Percentiles rank a stretch among this genome's conserved stretches.
phyloP scores from a whole-genome alignment of 805 yeast genomes.

The Wickerhamomyces mucosus region DNA sequence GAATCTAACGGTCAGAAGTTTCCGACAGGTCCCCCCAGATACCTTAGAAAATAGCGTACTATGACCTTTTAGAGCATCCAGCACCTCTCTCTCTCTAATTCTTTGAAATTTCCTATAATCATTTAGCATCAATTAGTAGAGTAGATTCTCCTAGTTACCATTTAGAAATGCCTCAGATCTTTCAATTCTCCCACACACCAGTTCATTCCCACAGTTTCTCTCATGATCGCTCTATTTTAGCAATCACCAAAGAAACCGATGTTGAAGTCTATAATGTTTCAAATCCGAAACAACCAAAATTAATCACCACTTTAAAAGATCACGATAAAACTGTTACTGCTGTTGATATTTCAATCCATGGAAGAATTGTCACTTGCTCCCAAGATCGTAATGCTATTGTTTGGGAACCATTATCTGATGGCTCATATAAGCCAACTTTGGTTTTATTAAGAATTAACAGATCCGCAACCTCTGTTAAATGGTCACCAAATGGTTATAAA shows the following conservation, averaged over 20 bases:
- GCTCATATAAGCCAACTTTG: slow-evolving; percentile 72
- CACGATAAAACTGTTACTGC: slow-evolving; percentile 95
- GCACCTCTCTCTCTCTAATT: no score
- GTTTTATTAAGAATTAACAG: slow-evolving; percentile 88
- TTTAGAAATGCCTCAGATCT: slow-evolving; percentile 21
- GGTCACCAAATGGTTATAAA: slow-evolving; percentile 94
- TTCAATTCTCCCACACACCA: slow-evolving; percentile 72
- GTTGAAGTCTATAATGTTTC: slow-evolving; percentile 67
- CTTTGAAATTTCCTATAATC: no score
- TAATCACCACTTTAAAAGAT: slow-evolving; percentile 60
- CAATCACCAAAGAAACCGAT: slow-evolving; percentile 69
- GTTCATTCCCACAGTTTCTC: slow-evolving; percentile 90
- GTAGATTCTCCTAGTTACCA: slow-evolving; percentile 17
- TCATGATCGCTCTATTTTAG: slow-evolving; percentile 53
- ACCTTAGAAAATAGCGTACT: no score
- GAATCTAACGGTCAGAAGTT: no score
- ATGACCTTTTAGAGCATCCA: no score
- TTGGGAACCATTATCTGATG: slow-evolving; percentile 70
- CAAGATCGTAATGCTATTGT: slow-evolving; percentile 97
- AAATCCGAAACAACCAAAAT: slow-evolving; percentile 42
- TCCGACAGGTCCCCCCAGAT: no score
- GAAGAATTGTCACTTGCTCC: slow-evolving; percentile 90
- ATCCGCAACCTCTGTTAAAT: slow-evolving; percentile 87
- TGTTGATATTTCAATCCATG: slow-evolving; percentile 81
- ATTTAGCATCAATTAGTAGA: slow-evolving; percentile 13